Evolutionary conservation across 2,329 filamentous ascomycete genomes (phyloP), one percentile per base, ranked within the genome.

Genomic region (Elsinoe arachidis): DNA sequence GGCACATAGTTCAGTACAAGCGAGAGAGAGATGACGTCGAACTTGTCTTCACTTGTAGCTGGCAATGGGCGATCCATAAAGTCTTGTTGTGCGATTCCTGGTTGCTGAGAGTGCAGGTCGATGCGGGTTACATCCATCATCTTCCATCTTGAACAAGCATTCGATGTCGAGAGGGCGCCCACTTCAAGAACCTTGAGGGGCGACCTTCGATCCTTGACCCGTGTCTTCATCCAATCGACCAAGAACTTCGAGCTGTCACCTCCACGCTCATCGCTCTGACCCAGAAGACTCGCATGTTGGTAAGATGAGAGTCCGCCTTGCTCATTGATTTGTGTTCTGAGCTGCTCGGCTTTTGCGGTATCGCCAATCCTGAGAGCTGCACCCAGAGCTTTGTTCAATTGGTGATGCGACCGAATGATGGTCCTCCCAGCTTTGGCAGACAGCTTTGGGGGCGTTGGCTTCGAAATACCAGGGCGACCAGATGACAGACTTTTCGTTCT

Each of bases 1-100:
- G 92, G 88, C 2, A 97, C 91, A 67, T 90, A 99, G 71, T 99
- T 99, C 61, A 99, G 78, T 4, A 99, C 93, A 55, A 99, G 76
- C 7, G 90, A 96, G 21, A 99, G 77, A 52, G 90, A 96, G 66
- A 99, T 86, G 54, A 97, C 82, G 68, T 99, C 89, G 68, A 97
- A 97, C 19, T 76, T 76, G 39, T 90, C 84, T 0, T 74, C 70
- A 5, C 80, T 75, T 19, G 78, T 68, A 6, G 63, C 70, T 0
- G 92, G 92, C 2, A 92, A 71, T 0, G 90, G 88, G 23, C 90
- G 80, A 63, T 89, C 75, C 91, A 99, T 96, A 67, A 99, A 97
- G 70, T 99, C 90, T 68, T 96, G 90, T 70, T 95, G 84, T 58
- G 84, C 69, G 63, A 99, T 99, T 0, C 83, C 85, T 1, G 85